phyloP scores from a whole-genome alignment of 202 grass and related monocot genomes.

The Setaria italica region DNA sequence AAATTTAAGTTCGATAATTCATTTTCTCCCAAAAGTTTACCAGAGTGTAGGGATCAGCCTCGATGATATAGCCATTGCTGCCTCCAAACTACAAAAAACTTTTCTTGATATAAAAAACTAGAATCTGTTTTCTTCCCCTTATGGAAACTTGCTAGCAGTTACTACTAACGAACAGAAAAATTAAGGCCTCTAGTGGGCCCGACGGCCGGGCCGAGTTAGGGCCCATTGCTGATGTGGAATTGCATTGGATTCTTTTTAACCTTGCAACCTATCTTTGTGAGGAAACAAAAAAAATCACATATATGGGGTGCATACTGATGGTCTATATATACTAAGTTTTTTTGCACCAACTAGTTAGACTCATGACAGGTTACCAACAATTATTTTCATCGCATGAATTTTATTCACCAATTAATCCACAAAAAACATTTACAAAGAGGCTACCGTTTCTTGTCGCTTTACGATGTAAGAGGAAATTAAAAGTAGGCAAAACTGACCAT shows the following conservation, averaged over 20 bases:
- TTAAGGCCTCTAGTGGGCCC: neutral
- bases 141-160: neutral
- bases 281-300: too few relatives aligned
- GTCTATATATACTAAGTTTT: neutral
- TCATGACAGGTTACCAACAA: neutral
- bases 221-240: neutral
- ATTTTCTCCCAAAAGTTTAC: neutral
- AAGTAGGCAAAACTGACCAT: neutral
- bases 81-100: neutral
- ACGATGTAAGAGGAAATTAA: neutral
- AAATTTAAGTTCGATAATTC: neutral
- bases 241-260: constrained; percentile 46
- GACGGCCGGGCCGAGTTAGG: neutral
- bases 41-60: neutral
- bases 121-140: too few relatives aligned
- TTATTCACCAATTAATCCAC: neutral
- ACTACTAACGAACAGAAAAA: neutral
- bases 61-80: neutral
- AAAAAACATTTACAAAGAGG: neutral
- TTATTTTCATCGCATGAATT: neutral
- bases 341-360: neutral
- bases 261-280: neutral
- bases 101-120: neutral
- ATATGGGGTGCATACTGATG: neutral
- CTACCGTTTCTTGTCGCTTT: neutral